A percentile compares a stretch with the other conserved stretches of the same genome.
Conservation (phyloP, 345 rosid species). For the Aquilaria malaccensis region DNA sequence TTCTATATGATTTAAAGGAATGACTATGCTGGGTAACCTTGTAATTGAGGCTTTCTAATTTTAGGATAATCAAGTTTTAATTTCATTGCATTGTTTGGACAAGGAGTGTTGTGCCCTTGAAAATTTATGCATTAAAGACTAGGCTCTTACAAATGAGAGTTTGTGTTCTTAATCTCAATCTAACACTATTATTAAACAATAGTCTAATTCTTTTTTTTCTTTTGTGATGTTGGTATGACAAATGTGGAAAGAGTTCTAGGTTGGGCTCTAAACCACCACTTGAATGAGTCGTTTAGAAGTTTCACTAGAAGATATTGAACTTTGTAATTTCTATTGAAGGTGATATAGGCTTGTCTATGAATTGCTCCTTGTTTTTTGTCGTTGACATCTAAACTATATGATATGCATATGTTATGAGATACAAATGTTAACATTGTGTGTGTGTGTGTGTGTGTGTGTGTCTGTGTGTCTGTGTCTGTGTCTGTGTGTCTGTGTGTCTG, state of each 20-base stretch:
- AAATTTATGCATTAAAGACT: conserved; percentile 61
- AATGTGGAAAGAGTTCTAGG: conserved; percentile 87
- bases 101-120: conserved; percentile 67
- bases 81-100: too few species aligned
- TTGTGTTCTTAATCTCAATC: conserved; percentile 12
- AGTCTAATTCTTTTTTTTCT: neutral
- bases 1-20: too few species aligned
- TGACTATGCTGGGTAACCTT: too few species aligned
- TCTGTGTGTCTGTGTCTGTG: too few species aligned
- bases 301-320: conserved; percentile 43
- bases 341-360: conserved; percentile 4
- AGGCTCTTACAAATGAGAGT: conserved; percentile 68
- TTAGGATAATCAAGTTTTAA: too few species aligned
- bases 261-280: conserved; percentile 73
- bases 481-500: too few species aligned
- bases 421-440: neutral
- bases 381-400: too few species aligned
- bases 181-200: neutral
- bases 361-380: too few species aligned
- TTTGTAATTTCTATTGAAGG: conserved; percentile 62
- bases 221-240: conserved; percentile 12
- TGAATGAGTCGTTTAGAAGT: conserved; percentile 55
- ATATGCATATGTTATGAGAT: neutral
- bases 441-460: too few species aligned
- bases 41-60: too few species aligned